Base-by-base conservation (phyloP, 2,329 filamentous ascomycete species). In the Pseudocercospora cruenta region DNA sequence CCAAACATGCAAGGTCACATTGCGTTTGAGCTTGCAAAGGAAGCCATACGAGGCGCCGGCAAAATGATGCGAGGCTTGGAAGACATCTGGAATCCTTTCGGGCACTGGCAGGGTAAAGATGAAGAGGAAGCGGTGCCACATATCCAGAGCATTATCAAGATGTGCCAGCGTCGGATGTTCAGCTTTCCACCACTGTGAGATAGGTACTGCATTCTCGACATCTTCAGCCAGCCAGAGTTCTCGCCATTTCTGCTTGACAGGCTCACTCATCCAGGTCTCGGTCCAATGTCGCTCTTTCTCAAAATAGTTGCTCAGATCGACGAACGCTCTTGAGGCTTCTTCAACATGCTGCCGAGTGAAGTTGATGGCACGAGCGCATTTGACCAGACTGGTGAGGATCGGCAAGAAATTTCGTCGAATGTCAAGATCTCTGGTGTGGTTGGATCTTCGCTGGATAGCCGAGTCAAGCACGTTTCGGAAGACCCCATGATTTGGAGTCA, bases 221-320 rank as follows among this genome's bases (percentile, higher is more conserved):
- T 81, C 78, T 58, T 82, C 79, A 10, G 77, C 72, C n/a, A 83
- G 69, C 82, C 82, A 83, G 4, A 83, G 69, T 55, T 80, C 77
- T 59, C 80, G 77, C 82, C 82, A 83, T 22, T 78, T 77, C 65
- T 81, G 76, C 66, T 82, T 83, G 53, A 83, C 82, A 54, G 80
- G 75, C 36, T 81, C 77, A 71, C 80, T 83, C 12, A 76, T 80
- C 82, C 82, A 83, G 0, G 82, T 79, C 49, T 80, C 80, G 45
- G 78, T 79, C 82, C 82, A 83, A 60, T 83, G 79, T 4, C 78
- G 77, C 8, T 79, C 78, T 10, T 65, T 65, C 58, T 82, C 76
- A 55, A 84, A 82, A 72, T 78, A 84, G 22, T 74, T 81, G 72
- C 78, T 84, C 66, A 82, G 72, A 60, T 80, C 80, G 45, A 81